These are phyloP conservation scores for Clonostachys sp. DNA, from an alignment of 2,329 filamentous ascomycete genomes.

Conservation along the genomic window DNA sequence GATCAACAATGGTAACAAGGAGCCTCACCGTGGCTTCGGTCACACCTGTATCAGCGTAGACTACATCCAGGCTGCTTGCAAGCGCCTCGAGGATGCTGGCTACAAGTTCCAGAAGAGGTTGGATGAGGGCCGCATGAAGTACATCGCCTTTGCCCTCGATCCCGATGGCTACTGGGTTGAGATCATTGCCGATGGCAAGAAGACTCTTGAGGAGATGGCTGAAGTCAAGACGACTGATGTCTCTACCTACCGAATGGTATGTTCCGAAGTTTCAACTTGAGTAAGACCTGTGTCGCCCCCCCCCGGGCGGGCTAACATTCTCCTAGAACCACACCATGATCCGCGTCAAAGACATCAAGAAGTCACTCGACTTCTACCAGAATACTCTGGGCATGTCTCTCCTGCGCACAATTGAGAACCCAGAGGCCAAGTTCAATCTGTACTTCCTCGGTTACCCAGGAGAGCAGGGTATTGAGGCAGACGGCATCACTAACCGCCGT, in stretches of 20 bases:
- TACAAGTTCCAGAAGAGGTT: conserved; percentile 96
- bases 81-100: conserved; percentile 82
- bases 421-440: conserved; percentile 73
- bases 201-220: conserved; percentile 67
- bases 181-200: conserved; percentile 61
- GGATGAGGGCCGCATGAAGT: conserved; percentile 77
- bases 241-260: conserved; percentile 66
- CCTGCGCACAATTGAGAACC: conserved; percentile 66
- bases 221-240: conserved; percentile 68
- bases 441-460: conserved; percentile 86
- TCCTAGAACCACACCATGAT: conserved; percentile 85
- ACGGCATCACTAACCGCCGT: conserved; percentile 54
- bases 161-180: conserved; percentile 88
- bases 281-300: not conserved
- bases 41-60: conserved; percentile 82
- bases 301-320: not conserved
- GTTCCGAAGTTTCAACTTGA: conserved; percentile 1
- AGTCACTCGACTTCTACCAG: conserved; percentile 75
- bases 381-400: conserved; percentile 87
- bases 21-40: conserved; percentile 78
- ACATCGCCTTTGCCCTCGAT: conserved; percentile 88
- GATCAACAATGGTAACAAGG: conserved; percentile 84
- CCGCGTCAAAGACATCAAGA: conserved; percentile 77
- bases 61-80: conserved; percentile 83
- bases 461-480: conserved; percentile 44